These are phyloP conservation scores for Groenewaldozyma tartarivorans DNA, from an alignment of 805 yeast genomes.

Conservation along the genomic window DNA sequence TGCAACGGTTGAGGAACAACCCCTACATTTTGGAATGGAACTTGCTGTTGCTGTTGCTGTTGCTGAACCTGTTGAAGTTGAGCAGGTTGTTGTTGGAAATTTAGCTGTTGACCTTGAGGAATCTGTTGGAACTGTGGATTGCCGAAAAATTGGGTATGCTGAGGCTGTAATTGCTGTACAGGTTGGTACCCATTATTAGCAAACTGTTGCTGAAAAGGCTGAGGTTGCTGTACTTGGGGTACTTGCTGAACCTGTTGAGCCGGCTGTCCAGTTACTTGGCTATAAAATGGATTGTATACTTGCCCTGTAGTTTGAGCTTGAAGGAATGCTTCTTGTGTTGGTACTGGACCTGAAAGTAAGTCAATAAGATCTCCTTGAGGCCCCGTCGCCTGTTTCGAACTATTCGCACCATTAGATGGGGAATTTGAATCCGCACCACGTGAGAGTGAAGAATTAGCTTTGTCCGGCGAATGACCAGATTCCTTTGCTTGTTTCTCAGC, in stretches of 20 bases:
- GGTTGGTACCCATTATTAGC: neutral
- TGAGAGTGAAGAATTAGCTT: no score
- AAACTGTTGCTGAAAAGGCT: slow-evolving; percentile 9
- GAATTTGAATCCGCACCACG: slow-evolving; percentile 3
- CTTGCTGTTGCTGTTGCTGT: slow-evolving; percentile 14
- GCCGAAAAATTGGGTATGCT: neutral
- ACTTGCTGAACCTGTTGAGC: slow-evolving; percentile 18
- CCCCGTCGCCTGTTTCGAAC: neutral
- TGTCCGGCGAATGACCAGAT: slow-evolving; percentile 5
- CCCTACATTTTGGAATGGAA: slow-evolving; percentile 10
- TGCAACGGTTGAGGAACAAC: slow-evolving; percentile 16
- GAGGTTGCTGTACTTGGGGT: slow-evolving; percentile 17
- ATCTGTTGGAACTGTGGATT: slow-evolving; percentile 7
- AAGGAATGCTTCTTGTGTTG: slow-evolving; percentile 9
- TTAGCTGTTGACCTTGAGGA: slow-evolving; percentile 13
- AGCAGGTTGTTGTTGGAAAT: slow-evolving; percentile 16
- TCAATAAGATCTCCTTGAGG: slow-evolving; percentile 58
- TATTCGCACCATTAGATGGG: slow-evolving; percentile 1
- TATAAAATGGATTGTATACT: slow-evolving; percentile 2
- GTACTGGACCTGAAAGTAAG: slow-evolving; percentile 39
- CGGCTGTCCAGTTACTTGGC: slow-evolving; percentile 17
- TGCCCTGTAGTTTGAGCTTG: slow-evolving; percentile 5
- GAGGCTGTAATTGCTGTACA: neutral
- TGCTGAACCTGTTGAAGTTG: slow-evolving; percentile 19
- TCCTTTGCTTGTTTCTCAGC: slow-evolving; percentile 47